A percentile compares a stretch with the other conserved stretches of the same genome.
Evolutionary conservation across 2,329 filamentous ascomycete species (phyloP).

Genomic region (Pseudocercospora musae): DNA sequence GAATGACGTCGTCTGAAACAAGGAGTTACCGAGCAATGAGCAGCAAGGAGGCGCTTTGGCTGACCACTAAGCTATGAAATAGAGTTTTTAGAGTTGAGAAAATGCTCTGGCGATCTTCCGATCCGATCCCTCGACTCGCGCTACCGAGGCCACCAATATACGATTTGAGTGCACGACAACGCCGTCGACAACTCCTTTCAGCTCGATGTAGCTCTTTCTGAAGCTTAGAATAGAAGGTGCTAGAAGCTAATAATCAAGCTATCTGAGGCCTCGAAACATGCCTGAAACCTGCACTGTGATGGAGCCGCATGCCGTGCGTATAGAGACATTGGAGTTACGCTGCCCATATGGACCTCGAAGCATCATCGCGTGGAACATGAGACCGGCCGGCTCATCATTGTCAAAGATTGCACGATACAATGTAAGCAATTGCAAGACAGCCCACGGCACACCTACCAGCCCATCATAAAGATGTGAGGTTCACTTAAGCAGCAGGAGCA

Average conservation of each 20-base stretch:
- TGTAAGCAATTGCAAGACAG: too few species aligned
- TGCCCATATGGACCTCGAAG: background rate
- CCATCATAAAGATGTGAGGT: too few species aligned
- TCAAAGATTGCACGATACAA: background rate
- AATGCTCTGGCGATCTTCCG: constrained; percentile 2
- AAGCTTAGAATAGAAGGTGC: background rate
- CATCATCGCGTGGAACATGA: background rate
- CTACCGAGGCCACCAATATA: background rate
- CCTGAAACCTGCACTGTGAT: background rate
- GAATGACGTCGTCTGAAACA: too few species aligned
- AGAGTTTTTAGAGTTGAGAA: background rate
- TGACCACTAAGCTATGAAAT: background rate
- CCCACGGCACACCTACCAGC: too few species aligned
- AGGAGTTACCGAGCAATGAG: too few species aligned
- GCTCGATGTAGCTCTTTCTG: background rate
- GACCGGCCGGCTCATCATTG: background rate
- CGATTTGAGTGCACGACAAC: background rate
- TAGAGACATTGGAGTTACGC: background rate
- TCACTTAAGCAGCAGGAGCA: background rate
- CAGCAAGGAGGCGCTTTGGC: too few species aligned
- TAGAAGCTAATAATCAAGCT: too few species aligned
- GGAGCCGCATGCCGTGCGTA: background rate
- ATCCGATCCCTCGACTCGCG: constrained; percentile 2
- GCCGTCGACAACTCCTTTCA: background rate
- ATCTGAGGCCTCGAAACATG: background rate